Percentiles rank a stretch among this genome's conserved stretches.
Evolutionary conservation across 2,329 filamentous ascomycete genomes (phyloP).

Genomic region (Ceratocystis huliohia): DNA sequence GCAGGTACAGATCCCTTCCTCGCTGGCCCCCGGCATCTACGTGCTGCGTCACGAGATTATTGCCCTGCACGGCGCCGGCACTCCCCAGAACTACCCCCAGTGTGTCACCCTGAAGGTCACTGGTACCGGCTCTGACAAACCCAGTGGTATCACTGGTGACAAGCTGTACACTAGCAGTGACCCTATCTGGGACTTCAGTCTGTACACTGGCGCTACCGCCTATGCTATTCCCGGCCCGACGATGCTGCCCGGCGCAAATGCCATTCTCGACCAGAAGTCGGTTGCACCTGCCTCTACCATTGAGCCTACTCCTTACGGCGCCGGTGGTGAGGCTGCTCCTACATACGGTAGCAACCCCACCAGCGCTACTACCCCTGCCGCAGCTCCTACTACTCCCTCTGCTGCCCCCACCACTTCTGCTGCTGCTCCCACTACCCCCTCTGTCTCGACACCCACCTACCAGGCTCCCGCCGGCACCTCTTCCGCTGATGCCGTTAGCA

Average conservation of each 20-base stretch:
- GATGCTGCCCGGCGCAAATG: conserved; percentile 16
- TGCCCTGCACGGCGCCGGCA: conserved; percentile 38
- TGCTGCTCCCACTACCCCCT: not conserved
- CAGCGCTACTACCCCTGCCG: not conserved
- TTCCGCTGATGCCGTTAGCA: not conserved
- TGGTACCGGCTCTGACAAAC: conserved; percentile 28
- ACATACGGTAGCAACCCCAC: not conserved
- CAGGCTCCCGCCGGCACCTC: not conserved
- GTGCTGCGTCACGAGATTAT: conserved; percentile 45
- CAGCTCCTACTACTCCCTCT: not conserved
- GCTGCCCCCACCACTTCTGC: not conserved
- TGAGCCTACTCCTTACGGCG: conserved; percentile 30
- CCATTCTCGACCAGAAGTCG: conserved; percentile 22
- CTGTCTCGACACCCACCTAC: not conserved
- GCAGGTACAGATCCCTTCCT: conserved; percentile 35
- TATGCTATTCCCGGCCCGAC: conserved; percentile 18
- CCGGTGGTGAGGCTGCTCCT: conserved; percentile 26
- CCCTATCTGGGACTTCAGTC: conserved; percentile 29
- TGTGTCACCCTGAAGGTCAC: conserved; percentile 38
- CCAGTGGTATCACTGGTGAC: conserved; percentile 27
- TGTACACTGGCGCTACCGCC: conserved; percentile 24
- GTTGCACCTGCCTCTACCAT: conserved; percentile 34
- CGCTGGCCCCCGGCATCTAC: conserved; percentile 40
- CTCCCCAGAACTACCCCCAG: conserved; percentile 41
- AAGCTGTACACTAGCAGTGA: conserved; percentile 29